Percentiles rank a stretch among this genome's conserved stretches.
Evolutionary conservation across 192 early-diverging fungal species (phyloP).

Genomic region (Podochytrium sp.): DNA sequence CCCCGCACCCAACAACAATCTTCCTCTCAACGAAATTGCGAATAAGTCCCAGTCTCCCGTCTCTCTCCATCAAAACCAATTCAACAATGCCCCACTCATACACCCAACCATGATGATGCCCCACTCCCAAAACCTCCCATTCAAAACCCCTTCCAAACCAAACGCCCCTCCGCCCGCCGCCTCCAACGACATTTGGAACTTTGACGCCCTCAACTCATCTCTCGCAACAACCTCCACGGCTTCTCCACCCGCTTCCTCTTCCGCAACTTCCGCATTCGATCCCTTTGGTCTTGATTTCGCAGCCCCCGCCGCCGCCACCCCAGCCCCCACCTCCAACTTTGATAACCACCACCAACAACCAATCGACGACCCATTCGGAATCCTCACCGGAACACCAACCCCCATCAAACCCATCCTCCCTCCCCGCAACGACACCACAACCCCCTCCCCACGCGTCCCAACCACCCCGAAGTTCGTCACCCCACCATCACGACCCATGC

Average conservation of each 20-base stretch:
- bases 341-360: not conserved
- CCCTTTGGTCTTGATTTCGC: conserved; percentile 17
- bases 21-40: not conserved
- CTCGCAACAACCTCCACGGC: not conserved
- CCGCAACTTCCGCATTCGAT: not conserved
- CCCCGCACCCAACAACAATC: not conserved
- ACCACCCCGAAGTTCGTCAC: too few relatives aligned
- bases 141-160: not conserved
- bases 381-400: conserved; percentile 9
- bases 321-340: not conserved
- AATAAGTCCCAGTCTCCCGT: not conserved
- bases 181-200: conserved; percentile 25
- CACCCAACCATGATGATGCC: not conserved
- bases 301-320: not conserved
- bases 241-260: not conserved
- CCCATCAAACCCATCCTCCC: not conserved
- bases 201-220: not conserved
- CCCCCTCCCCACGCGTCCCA: not conserved
- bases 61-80: not conserved
- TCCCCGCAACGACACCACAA: not conserved
- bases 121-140: not conserved
- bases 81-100: not conserved
- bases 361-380: conserved; percentile 20
- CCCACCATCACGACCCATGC: not conserved
- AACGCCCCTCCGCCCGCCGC: not conserved